phyloP scores from a whole-genome alignment of 176 grass and related monocot genomes.

The Chloris gayana region DNA sequence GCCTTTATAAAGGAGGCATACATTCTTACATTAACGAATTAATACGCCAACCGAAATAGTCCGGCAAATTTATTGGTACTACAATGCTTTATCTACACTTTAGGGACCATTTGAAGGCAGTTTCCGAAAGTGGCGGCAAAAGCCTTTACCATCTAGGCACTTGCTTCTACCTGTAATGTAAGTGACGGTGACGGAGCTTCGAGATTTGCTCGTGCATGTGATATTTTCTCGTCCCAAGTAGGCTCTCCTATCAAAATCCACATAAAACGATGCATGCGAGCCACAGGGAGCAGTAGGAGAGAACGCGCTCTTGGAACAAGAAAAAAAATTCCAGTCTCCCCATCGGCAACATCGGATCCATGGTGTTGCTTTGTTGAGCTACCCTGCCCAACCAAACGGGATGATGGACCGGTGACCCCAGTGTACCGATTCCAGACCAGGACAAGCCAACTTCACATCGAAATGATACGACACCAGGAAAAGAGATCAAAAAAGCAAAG shows the following conservation, averaged over 20 bases:
- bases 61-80: not conserved
- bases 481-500: constrained; percentile 15
- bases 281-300: not conserved
- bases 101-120: not conserved
- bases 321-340: not conserved
- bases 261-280: not conserved
- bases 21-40: not conserved
- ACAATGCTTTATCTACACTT: not conserved
- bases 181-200: not conserved
- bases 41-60: not conserved
- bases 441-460: constrained; percentile 24
- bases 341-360: not conserved
- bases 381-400: constrained; percentile 6
- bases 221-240: not conserved
- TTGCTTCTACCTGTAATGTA: not conserved
- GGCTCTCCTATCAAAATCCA: not conserved
- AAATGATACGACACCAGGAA: constrained; percentile 14
- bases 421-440: not conserved
- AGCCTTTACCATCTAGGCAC: not conserved
- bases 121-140: not conserved
- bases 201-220: constrained; percentile 19
- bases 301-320: not conserved
- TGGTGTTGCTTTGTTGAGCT: not conserved
- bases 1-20: not conserved
- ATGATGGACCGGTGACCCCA: not conserved